Conservation (phyloP, 139 green algal species). For the Chlamydomonas asymmetrica region DNA sequence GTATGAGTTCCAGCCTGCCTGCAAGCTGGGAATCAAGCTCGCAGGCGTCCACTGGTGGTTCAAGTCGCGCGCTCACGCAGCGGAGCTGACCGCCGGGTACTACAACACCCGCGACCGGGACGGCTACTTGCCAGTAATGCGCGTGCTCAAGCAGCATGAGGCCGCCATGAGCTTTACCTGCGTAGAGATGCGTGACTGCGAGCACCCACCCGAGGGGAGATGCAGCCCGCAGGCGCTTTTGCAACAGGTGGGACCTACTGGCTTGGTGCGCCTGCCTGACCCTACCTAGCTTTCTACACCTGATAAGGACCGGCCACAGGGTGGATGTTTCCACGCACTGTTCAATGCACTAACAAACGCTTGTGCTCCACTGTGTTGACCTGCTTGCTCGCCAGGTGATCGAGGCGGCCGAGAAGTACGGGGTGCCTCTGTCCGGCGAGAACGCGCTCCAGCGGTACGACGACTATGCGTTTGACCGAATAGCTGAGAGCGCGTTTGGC, state of each 20-base stretch:
- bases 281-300: too few relatives aligned
- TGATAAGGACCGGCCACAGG: too few relatives aligned
- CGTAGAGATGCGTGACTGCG: slow-evolving; percentile 98
- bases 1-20: slow-evolving; percentile 70
- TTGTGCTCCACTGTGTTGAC: too few relatives aligned
- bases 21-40: slow-evolving; percentile 87
- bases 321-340: too few relatives aligned
- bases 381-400: slow-evolving; percentile 64
- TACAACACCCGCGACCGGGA: slow-evolving; percentile 95
- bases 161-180: slow-evolving; percentile 94
- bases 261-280: too few relatives aligned
- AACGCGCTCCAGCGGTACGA: slow-evolving; percentile 98
- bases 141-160: slow-evolving; percentile 63
- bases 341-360: too few relatives aligned
- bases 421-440: slow-evolving; percentile 88
- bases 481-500: slow-evolving; percentile 88
- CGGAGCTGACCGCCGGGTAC: slow-evolving; percentile 97
- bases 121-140: slow-evolving; percentile 79
- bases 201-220: slow-evolving; percentile 88
- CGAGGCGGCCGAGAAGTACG: slow-evolving; percentile 59
- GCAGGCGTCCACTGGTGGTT: slow-evolving; percentile 99
- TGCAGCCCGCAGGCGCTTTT: slow-evolving; percentile 91
- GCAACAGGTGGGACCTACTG: slow-evolving; percentile 52
- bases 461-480: slow-evolving; percentile 88
- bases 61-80: slow-evolving; percentile 89